Evolutionary conservation across 768 basidiomycete species (phyloP), one percentile per base, ranked within the genome.

Genomic region (Saitozyma podzolica): DNA sequence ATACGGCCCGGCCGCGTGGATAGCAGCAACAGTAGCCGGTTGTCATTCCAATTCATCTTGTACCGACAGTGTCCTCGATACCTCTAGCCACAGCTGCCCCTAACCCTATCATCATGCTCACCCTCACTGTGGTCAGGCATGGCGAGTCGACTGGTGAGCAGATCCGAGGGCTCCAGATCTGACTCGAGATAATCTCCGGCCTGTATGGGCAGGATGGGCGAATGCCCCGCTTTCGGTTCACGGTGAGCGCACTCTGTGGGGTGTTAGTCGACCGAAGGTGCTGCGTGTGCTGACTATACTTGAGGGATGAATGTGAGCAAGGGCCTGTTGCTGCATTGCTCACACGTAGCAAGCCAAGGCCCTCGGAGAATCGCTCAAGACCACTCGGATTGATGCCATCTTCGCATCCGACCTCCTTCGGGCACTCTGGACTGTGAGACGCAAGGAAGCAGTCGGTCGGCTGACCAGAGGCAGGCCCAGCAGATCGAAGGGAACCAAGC

Each of bases 321-420:
- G 40, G 53, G 10, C 29, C 9, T 55, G 40, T 48, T 10, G 14
- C 9, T 13, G 41, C 59, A 52, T 49, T 52, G n/a, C 16, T 54
- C 40, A 49, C 37, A 56, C 13, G n/a, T 61, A 80, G 79, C 80
- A 81, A 80, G 80, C 79, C 13, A 78, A 78, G 63, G 79, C 79
- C 39, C 69, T 77, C 1, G 78, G 78, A 11, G 64, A 66, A 43
- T 73, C 70, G 1, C 59, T 71, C 16, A 56, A 64, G n/a, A 51
- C 61, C 50, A 72, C 76, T 20, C 57, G 56, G 10, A 64, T 76
- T 39, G 57, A 76, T 61, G 72, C 73, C 13, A 81, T 82, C 61
- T 81, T 80, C 66, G 68, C 78, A 7, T 81, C 80, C 1, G 76
- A 79, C 54, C 73, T 82, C 9, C 67, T 76, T n/a, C 67, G 82